Evolutionary conservation across 129 eudicot genomes (phyloP).

Genomic region (Flaveria ramosissima): DNA sequence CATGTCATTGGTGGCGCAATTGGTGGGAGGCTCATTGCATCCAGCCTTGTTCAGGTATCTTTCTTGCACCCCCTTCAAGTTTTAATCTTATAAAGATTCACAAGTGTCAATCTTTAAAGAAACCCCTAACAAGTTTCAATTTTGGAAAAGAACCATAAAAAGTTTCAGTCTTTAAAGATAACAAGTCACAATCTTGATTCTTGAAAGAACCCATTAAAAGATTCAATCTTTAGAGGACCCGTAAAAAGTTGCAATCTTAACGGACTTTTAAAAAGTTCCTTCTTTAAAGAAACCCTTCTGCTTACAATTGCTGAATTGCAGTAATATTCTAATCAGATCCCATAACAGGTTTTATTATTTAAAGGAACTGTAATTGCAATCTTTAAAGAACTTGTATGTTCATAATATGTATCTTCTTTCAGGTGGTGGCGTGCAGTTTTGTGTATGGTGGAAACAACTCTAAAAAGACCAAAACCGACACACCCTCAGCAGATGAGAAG

Average conservation of each 20-base stretch:
- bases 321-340: no score
- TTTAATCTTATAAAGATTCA: not conserved
- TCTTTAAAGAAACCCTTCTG: no score
- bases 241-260: not conserved
- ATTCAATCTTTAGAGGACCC: not conserved
- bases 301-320: no score
- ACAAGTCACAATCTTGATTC: not conserved
- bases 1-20: slow-evolving; percentile 84
- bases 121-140: not conserved
- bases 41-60: slow-evolving; percentile 76
- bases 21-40: slow-evolving; percentile 77
- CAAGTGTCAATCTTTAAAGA: not conserved
- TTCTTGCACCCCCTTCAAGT: not conserved
- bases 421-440: slow-evolving; percentile 88
- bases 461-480: slow-evolving; percentile 48
- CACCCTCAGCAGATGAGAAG: slow-evolving; percentile 41
- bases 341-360: no score
- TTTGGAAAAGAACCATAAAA: not conserved
- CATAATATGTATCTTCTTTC: slow-evolving; percentile 2
- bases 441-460: slow-evolving; percentile 66
- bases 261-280: no score
- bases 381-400: not conserved
- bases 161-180: no score
- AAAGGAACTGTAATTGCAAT: not conserved
- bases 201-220: not conserved